phyloP scores from a whole-genome alignment of 352 stramenopile species.

The Globisporangium apiculatum region DNA sequence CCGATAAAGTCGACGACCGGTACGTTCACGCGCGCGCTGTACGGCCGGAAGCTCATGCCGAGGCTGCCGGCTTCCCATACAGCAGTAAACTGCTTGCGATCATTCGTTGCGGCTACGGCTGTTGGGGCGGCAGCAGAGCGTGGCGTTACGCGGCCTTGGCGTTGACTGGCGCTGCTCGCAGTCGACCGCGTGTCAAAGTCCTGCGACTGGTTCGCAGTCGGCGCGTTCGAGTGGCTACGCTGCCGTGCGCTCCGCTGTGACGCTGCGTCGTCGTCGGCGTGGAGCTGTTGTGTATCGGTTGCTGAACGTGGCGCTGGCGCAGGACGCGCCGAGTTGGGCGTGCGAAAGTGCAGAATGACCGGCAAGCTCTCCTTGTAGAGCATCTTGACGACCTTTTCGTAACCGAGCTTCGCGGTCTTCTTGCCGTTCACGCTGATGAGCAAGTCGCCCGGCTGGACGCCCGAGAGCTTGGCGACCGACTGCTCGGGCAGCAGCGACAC shows the following conservation, averaged over 20 bases:
- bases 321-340: conserved; percentile 19
- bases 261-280: background rate
- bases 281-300: conserved; percentile 7
- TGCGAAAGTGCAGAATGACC: conserved; percentile 73
- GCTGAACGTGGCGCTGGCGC: background rate
- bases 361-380: conserved; percentile 74
- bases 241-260: background rate
- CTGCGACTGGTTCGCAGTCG: background rate
- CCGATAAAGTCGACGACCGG: conserved; percentile 69
- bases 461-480: conserved; percentile 66
- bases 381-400: conserved; percentile 69
- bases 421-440: conserved; percentile 78
- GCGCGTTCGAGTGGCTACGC: background rate
- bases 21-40: conserved; percentile 61
- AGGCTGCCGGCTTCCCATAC: conserved; percentile 66
- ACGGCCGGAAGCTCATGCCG: conserved; percentile 66
- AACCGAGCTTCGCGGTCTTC: conserved; percentile 63
- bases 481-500: conserved; percentile 60
- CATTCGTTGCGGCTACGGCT: conserved; percentile 5
- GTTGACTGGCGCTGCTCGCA: conserved; percentile 13
- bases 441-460: conserved; percentile 55
- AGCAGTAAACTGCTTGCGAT: conserved; percentile 67
- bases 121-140: background rate
- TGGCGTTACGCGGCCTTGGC: conserved; percentile 14
- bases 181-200: conserved; percentile 15